Evolutionary conservation across 129 eudicot species (phyloP).

Genomic region (Helianthus tuberosus): DNA sequence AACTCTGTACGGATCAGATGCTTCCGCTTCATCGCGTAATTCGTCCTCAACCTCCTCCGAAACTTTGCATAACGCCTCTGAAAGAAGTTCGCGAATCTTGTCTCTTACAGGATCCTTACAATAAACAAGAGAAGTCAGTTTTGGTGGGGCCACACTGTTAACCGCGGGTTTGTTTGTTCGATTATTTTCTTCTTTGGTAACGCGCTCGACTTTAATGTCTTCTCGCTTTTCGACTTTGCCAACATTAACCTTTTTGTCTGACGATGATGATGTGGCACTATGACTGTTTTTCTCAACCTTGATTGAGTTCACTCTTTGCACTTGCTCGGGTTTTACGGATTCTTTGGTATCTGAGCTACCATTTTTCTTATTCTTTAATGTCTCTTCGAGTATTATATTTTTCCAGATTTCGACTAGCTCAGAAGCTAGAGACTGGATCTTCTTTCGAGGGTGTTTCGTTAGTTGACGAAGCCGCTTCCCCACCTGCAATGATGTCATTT

Average conservation of each 20-base stretch:
- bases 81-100: constrained; percentile 76
- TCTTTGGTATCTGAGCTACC: constrained; percentile 42
- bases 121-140: constrained; percentile 57
- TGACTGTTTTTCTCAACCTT: constrained; percentile 48
- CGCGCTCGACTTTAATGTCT: constrained; percentile 32
- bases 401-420: constrained; percentile 85
- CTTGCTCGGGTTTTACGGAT: constrained; percentile 36
- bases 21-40: constrained; percentile 46
- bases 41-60: constrained; percentile 63
- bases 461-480: constrained; percentile 81
- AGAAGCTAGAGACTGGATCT: constrained; percentile 73
- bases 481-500: constrained; percentile 53
- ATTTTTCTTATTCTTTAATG: constrained; percentile 54
- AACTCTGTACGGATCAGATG: constrained; percentile 73
- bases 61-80: constrained; percentile 77
- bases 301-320: constrained; percentile 42
- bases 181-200: constrained; percentile 41
- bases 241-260: constrained; percentile 42
- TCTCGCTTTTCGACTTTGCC: constrained; percentile 44
- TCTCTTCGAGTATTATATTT: constrained; percentile 71
- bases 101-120: constrained; percentile 69
- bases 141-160: constrained; percentile 55
- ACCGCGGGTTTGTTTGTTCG: constrained; percentile 19
- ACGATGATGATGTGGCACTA: constrained; percentile 24
- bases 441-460: constrained; percentile 77